Evolutionary conservation across 2,329 filamentous ascomycete species (phyloP).

Genomic region (Myriosclerotinia duriaeana): DNA sequence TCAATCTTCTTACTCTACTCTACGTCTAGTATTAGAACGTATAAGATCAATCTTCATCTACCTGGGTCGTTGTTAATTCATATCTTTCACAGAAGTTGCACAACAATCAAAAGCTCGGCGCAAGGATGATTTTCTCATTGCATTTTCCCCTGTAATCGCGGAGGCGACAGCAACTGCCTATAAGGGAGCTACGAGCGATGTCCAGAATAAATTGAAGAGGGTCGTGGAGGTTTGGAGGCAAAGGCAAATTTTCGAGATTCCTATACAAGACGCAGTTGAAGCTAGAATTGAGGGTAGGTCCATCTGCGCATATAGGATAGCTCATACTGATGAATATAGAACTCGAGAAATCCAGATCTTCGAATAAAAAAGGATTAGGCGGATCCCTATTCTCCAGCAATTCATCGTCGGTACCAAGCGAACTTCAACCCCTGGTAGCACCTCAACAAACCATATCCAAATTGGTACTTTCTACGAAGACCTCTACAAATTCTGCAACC

Average conservation of each 20-base stretch:
- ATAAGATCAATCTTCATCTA: conserved; percentile 23
- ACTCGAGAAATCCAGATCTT: conserved; percentile 59
- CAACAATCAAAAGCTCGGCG: conserved; percentile 92
- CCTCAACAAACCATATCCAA: conserved; percentile 74
- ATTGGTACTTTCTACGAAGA: conserved; percentile 65
- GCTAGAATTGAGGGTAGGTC: conserved; percentile 70
- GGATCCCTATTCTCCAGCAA: conserved; percentile 69
- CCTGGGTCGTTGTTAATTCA: conserved; percentile 28
- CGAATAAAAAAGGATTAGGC: conserved; percentile 52
- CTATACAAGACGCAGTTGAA: conserved; percentile 80
- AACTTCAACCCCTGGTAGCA: conserved; percentile 73
- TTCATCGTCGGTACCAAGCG: conserved; percentile 63
- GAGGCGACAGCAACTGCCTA: conserved; percentile 91
- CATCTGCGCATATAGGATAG: background rate
- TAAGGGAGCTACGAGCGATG: conserved; percentile 79
- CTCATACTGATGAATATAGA: conserved; percentile 46
- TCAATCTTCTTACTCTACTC: conserved; percentile 9
- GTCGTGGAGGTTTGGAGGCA: conserved; percentile 95
- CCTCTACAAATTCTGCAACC: conserved; percentile 67
- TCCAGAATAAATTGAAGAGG: conserved; percentile 82
- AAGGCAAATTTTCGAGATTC: conserved; percentile 75
- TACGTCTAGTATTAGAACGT: conserved; percentile 31
- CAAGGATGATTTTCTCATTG: conserved; percentile 88
- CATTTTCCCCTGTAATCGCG: conserved; percentile 87
- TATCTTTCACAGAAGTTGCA: conserved; percentile 69